A percentile compares a stretch with the other conserved stretches of the same genome.
Conservation (phyloP, 768 basidiomycete genomes). For the Amanita exitialis region DNA sequence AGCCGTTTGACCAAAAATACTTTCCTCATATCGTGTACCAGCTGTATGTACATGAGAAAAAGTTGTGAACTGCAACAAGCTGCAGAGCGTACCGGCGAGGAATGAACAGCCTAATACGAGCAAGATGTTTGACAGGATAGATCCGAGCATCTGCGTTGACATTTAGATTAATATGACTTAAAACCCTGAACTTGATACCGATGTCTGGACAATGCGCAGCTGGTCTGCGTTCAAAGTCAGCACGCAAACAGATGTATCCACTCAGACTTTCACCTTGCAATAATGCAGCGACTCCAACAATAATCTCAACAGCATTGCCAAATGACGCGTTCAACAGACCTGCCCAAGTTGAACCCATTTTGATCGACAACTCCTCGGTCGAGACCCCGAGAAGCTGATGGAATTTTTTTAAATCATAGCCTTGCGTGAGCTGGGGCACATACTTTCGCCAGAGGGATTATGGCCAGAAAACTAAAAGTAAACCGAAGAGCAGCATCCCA, state of each 20-base stretch:
- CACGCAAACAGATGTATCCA: background rate
- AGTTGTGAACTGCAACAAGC: background rate
- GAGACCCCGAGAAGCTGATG: conserved; percentile 65
- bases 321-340: conserved; percentile 82
- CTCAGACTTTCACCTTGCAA: conserved; percentile 42
- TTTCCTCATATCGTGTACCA: conserved; percentile 56
- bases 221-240: conserved; percentile 37
- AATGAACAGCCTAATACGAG: conserved; percentile 89
- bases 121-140: conserved; percentile 83
- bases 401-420: background rate
- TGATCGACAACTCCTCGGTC: conserved; percentile 71
- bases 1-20: conserved; percentile 71
- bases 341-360: conserved; percentile 77
- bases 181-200: conserved; percentile 31
- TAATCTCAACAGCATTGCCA: conserved; percentile 81
- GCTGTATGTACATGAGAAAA: conserved; percentile 25
- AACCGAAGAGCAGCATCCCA: conserved; percentile 79
- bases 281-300: conserved; percentile 81
- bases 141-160: conserved; percentile 65
- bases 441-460: conserved; percentile 83
- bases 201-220: conserved; percentile 86
- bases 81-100: conserved; percentile 51
- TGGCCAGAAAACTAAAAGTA: conserved; percentile 68
- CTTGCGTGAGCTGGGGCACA: conserved; percentile 9
- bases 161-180: background rate